Percentiles rank a stretch among this genome's conserved stretches.
phyloP scores from a whole-genome alignment of 768 basidiomycete genomes.

The Gymnopilus junonius region DNA sequence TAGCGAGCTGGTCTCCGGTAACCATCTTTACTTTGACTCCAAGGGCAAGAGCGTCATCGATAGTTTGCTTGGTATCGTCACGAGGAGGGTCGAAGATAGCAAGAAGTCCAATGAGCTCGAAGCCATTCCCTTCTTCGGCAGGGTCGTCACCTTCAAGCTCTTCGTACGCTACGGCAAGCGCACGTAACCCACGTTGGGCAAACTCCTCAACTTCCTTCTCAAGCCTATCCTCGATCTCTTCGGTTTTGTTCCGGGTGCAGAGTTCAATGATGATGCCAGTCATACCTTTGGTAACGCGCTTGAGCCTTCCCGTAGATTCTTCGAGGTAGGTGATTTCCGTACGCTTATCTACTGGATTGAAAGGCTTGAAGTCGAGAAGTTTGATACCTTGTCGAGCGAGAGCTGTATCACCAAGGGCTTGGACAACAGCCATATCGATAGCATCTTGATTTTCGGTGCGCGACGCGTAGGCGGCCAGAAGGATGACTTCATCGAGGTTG shows the following conservation, averaged over 20 bases:
- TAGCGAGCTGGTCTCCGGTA: constrained; percentile 98
- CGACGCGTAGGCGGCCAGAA: constrained; percentile 94
- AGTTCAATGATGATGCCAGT: constrained; percentile 98
- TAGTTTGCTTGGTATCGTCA: constrained; percentile 98
- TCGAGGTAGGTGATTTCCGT: constrained; percentile 98
- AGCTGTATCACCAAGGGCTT: constrained; percentile 68
- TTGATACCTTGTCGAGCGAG: constrained; percentile 92
- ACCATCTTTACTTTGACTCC: constrained; percentile 99
- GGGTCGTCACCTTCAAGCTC: constrained; percentile 84
- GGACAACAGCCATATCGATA: constrained; percentile 88
- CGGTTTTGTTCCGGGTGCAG: constrained; percentile 96
- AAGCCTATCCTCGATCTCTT: constrained; percentile 86
- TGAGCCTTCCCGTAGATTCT: constrained; percentile 89
- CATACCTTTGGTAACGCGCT: constrained; percentile 99
- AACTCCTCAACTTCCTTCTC: constrained; percentile 97
- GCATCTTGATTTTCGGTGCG: constrained; percentile 99
- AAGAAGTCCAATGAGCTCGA: constrained; percentile 96
- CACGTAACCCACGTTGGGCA: constrained; percentile 94
- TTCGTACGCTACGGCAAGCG: constrained; percentile 95
- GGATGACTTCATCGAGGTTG: constrained; percentile 87
- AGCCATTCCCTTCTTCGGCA: constrained; percentile 92
- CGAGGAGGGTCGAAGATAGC: constrained; percentile 98
- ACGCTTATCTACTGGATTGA: constrained; percentile 99
- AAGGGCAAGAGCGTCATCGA: constrained; percentile 94
- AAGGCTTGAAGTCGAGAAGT: constrained; percentile 98